Base-by-base conservation (phyloP, 345 rosid species). In the Mallotus nudiflorus region DNA sequence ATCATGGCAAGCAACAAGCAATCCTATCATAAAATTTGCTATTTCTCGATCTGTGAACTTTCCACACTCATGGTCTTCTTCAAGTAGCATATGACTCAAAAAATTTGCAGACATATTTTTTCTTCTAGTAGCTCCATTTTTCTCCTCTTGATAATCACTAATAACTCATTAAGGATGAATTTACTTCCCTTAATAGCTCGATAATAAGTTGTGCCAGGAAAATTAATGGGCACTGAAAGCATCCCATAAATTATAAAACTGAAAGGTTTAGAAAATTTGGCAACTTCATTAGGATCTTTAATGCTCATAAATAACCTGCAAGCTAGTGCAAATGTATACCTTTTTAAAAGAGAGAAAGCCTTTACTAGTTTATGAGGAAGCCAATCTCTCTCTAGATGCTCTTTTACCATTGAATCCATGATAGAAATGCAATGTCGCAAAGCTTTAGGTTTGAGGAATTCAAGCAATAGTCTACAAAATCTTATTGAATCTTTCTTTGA, bases 341-440 rank as follows among this genome's bases (percentile, higher is more conserved):
- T 74, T 56, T 77, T 74, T 9, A 79, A 70, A 20, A 65, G 65
- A 5, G 76, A 81, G 54, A 74, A 81, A 20, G 77, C 81, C 62
- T 74, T 62, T 40, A 74, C 74, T 24, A 70, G 57, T 11, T 67
- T 39, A 37, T 45, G 28, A 9, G 77, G 76, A 4, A 60, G 66
- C 81, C 84, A 71, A 19, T 67, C 62, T 60, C 27, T 56, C 31
- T 73, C 18, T 9, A 74, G 35, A 10, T 77, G 81, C 51, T 77
- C 77, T 39, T 29, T 71, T 5, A 81, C 76, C 84, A 74, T 77
- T 28, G 56, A 45, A 19, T 81, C 84, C 84, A 81, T 74, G 9
- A 77, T 62, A 18, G 77, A 72, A 5, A 81, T 40, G 65, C 70
- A 65, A 67, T 77, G 74, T 35, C 67, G 79, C 12, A 64, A 71